Evolutionary conservation across 345 rosid genomes (phyloP), one percentile per base, ranked within the genome.

Genomic region (Excoecaria cochinchinensis): DNA sequence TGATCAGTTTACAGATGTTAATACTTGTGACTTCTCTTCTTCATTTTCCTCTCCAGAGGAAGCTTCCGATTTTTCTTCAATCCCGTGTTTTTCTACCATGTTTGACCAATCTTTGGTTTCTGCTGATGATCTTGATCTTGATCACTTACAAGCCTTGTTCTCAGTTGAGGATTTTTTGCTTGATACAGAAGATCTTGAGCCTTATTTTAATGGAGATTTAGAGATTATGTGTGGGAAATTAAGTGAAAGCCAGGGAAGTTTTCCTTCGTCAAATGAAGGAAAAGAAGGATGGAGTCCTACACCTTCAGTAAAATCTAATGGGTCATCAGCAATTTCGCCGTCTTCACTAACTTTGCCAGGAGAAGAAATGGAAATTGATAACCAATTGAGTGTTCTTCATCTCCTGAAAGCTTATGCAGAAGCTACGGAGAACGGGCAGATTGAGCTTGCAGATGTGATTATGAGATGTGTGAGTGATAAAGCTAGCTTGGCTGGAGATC

Each of bases 391-490:
- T 55, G 73, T 88, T 21, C 60, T 65, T 55, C 89, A 88, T 73
- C 85, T 88, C 19, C 82, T 84, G 46, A 72, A 72, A 77, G 89
- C 84, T 22, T 84, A 65, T 40, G 82, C 87, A 56, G 87, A 84
- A 72, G 86, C 90, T 57, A 57, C 75, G 71, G 86, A 82, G 71
- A 57, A 40, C 0, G 80, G 53, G 8, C 84, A 84, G 31, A 75
- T 14, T 21, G 87, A 84, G 80, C 87, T 87, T 38, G 73, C 73
- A 21, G 82, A 84, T 13, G 89, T 82, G 65, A 77, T 84, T 56
- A 60, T 72, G 55, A 70, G 39, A 64, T 76, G 86, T 68, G 51
- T 78, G 0, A 70, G 74, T 6, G 86, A 86, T 61, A 88, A 82
- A 76, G 84, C 71, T 12, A 77, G 73, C 40, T 87, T 90, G 4